Evolutionary conservation across 768 basidiomycete genomes (phyloP).

Genomic region (Scleroderma bovista): DNA sequence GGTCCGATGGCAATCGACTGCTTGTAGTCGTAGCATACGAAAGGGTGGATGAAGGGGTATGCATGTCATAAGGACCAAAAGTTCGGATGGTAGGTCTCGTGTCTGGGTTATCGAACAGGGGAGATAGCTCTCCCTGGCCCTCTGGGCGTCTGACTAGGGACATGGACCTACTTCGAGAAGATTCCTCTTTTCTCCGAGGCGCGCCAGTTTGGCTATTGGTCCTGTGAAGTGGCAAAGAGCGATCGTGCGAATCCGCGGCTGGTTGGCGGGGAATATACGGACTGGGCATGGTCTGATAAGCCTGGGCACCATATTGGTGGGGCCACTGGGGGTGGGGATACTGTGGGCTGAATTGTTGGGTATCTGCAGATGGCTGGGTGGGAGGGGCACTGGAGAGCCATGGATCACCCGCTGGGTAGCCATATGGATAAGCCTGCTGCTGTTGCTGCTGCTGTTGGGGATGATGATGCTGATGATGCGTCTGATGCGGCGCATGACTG

Average conservation of each 20-base stretch:
- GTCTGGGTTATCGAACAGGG: slow-evolving; percentile 10
- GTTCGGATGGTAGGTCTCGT: slow-evolving; percentile 15
- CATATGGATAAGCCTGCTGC: background rate
- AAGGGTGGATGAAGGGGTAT: slow-evolving; percentile 22
- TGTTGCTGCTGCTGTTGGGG: background rate
- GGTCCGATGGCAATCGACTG: slow-evolving; percentile 7
- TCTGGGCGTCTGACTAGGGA: slow-evolving; percentile 1
- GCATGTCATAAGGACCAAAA: slow-evolving; percentile 14
- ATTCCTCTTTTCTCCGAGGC: background rate
- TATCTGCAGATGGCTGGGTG: background rate
- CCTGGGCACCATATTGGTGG: background rate
- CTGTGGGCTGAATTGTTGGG: slow-evolving; percentile 12
- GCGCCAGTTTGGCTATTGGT: slow-evolving; percentile 1
- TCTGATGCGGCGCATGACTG: slow-evolving; percentile 10
- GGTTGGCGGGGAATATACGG: slow-evolving; percentile 26
- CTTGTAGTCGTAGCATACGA: slow-evolving; percentile 12
- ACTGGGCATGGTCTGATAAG: slow-evolving; percentile 20
- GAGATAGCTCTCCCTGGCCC: slow-evolving; percentile 15
- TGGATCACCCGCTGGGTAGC: background rate
- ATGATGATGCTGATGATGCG: slow-evolving; percentile 4
- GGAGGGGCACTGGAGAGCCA: background rate
- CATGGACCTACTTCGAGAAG: slow-evolving; percentile 2
- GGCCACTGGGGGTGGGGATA: slow-evolving; percentile 9
- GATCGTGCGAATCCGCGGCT: slow-evolving; percentile 7
- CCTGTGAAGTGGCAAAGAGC: slow-evolving; percentile 3